Evolutionary conservation across 106 monocot genomes (phyloP).

Genomic region (Alisma plantagoaquatica): DNA sequence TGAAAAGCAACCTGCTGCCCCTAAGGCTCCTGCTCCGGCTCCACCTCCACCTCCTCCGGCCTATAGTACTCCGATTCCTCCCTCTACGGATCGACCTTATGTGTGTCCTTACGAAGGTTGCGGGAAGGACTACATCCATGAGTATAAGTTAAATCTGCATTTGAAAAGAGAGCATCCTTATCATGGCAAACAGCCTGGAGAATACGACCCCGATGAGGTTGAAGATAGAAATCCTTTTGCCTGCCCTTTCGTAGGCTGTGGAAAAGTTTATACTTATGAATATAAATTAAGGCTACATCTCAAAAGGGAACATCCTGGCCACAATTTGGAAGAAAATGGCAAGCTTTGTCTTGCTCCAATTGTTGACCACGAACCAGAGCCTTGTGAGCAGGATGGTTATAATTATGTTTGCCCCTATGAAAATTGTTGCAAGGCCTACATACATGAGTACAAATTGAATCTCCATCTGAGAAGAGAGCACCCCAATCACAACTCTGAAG

Average conservation of each 20-base stretch:
- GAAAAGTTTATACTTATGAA: conserved; percentile 64
- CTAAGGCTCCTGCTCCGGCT: conserved; percentile 23
- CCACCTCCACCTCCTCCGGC: no score
- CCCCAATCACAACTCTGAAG: conserved; percentile 26
- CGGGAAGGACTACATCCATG: conserved; percentile 11
- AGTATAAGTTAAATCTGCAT: conserved; percentile 19
- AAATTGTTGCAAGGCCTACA: conserved; percentile 64
- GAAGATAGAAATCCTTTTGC: conserved; percentile 27
- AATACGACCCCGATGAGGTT: neutral
- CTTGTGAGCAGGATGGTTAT: conserved; percentile 23
- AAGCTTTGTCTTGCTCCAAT: conserved; percentile 3
- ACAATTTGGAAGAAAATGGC: conserved; percentile 26
- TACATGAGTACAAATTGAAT: conserved; percentile 78
- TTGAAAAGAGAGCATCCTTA: conserved; percentile 15
- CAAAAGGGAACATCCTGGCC: conserved; percentile 42
- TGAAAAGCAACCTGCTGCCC: conserved; percentile 20
- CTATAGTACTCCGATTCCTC: no score
- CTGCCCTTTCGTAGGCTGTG: conserved; percentile 69
- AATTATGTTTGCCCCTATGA: conserved; percentile 47
- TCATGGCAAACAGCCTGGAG: conserved; percentile 17
- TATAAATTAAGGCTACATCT: conserved; percentile 82
- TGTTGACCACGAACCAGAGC: conserved; percentile 14
- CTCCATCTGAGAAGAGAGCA: conserved; percentile 64
- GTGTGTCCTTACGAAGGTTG: conserved; percentile 18
- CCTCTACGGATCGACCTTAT: conserved; percentile 48